phyloP scores from a whole-genome alignment of 2,329 filamentous ascomycete species.

The Chaetomium sp. region DNA sequence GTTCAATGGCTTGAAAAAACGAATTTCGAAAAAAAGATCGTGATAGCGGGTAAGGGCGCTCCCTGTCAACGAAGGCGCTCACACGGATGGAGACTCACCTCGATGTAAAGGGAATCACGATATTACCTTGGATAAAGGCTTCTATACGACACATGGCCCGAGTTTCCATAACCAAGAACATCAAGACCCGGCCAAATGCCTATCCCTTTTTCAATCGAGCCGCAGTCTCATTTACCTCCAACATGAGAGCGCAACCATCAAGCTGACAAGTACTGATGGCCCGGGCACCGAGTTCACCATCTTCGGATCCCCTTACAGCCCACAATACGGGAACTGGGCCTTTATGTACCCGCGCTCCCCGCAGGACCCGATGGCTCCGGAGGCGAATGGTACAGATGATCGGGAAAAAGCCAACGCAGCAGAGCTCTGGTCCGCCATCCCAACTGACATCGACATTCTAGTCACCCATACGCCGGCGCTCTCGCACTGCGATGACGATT shows the following conservation, averaged over 20 bases:
- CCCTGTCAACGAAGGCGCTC: too few relatives aligned
- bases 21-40: slow-evolving; percentile 63
- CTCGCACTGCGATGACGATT: slow-evolving; percentile 49
- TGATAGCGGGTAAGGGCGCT: slow-evolving; percentile 52
- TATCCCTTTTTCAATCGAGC: slow-evolving; percentile 47
- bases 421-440: slow-evolving; percentile 55
- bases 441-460: slow-evolving; percentile 56
- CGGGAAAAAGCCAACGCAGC: slow-evolving; percentile 2
- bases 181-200: slow-evolving; percentile 49
- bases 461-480: slow-evolving; percentile 65
- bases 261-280: slow-evolving; percentile 46
- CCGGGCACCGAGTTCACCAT: slow-evolving; percentile 57
- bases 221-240: slow-evolving; percentile 57
- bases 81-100: neutral
- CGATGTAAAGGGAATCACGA: slow-evolving; percentile 63
- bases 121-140: slow-evolving; percentile 59
- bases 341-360: slow-evolving; percentile 51
- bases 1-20: slow-evolving; percentile 61
- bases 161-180: slow-evolving; percentile 51
- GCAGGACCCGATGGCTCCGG: slow-evolving; percentile 8
- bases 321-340: slow-evolving; percentile 52
- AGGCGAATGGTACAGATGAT: neutral
- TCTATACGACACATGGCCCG: slow-evolving; percentile 48
- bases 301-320: slow-evolving; percentile 66
- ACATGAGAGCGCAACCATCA: slow-evolving; percentile 49